Base-by-base conservation (phyloP, 495 filamentous ascomycete genomes). In the Copromyces sp. region DNA sequence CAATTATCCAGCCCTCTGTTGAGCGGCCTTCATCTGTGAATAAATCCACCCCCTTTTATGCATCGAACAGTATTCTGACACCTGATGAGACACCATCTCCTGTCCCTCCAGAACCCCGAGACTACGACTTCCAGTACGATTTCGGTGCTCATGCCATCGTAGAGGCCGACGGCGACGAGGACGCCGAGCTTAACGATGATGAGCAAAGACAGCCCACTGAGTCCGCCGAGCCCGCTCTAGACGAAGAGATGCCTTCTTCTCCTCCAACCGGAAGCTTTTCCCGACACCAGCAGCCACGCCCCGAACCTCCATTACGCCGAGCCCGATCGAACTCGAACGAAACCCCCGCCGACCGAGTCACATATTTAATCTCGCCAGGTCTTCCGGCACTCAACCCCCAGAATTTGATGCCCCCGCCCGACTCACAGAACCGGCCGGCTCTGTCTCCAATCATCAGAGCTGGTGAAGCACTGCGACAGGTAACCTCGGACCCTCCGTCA, bases 41-140 rank as follows among this genome's bases (percentile, higher is more conserved):
- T 77, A 71, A 77, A 68, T 75, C 81, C 76, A 80, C 77, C 42
- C 74, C 80, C 69, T 77, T 78, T 71, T 77, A 80, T 75, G 79
- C 80, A 12, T 79, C 80, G 41, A 81, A 77, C 73, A 84, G 85
- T 79, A 80, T 87, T 74, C 81, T 83, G 77, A 88, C 86, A 59
- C 86, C 86, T 68, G 86, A 87, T 69, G 84, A 87, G 77, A 87
- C 86, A 40, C 84, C 86, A 69, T 87, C 86, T 41, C 86, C 86
- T 38, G 77, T 81, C 73, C 79, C 74, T 20, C 80, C 78, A 69
- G 79, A 77, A 29, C 72, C 41, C 16, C 35, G 35, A 24, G 65
- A 71, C 41, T 42, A 75, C 38, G 69, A 75, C 14, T 47, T 59
- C 5, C 44, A 68, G 42, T 24, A 71, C 37, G 72, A 42, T 9